Evolutionary conservation across 1,139 yeast genomes (phyloP), one percentile per base, ranked within the genome.

Genomic region (Trichomonascaceae sp.): DNA sequence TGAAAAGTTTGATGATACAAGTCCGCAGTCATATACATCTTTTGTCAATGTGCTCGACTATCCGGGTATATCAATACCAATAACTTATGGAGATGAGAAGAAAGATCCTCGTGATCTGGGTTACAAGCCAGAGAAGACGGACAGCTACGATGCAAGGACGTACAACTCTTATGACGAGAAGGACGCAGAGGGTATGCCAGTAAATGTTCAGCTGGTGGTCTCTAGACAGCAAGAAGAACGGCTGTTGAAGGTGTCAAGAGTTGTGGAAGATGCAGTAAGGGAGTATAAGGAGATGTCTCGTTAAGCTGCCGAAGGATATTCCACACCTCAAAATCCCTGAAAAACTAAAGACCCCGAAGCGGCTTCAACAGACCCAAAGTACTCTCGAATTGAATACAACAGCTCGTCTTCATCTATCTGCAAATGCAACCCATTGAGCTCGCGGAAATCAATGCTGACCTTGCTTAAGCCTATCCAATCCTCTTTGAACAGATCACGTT

Each of bases 351-450:
- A 15, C 17, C 41, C 13, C 17, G 41, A 36, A 9, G 38, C 4
- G 13, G 41, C 2, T 13, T 13, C 8, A 13, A 9, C 47, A 6
- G 47, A 38, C 10, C 52, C 54, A 2, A 52, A 24, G 38, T 52
- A 48, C 38, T 39, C 50, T 1, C 22, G 39, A 36, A 48, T 49
- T 10, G 30, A n/a, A 38, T 15, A 51, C 27, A 18, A 17, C 22
- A 59, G 44, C 13, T 58, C 52, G 15, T 47, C 45, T 19, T 82
- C 82, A 9, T 79, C 71, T 27, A 87, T 79, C 27, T 73, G 71
- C 90, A 87, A 84, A 66, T 87, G 96, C 3, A 68, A 74, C n/a
- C 81, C 89, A 41, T 82, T 80, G 18, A 86, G 73, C 2, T 69
- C 65, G 43, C 76, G 62, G 58, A 82, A 84, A 8, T 74, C 79